Base-by-base conservation (phyloP, 306 rosid genomes). In the Rosa lucieae region DNA sequence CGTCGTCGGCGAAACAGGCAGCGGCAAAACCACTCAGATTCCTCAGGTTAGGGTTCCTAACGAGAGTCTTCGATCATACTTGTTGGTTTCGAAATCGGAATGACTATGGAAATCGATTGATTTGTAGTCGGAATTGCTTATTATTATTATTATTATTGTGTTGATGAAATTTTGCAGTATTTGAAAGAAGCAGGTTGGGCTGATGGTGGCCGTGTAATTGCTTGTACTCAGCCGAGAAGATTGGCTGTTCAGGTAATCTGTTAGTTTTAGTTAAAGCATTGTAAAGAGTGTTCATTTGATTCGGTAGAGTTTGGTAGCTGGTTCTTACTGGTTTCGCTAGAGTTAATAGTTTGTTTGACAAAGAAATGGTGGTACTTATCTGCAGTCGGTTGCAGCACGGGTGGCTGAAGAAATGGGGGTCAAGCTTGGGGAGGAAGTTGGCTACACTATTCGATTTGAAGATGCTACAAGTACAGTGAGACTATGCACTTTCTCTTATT, bases 401-500 rank as follows among this genome's bases (percentile, higher is more conserved):
- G 97, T 94, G 77, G 92, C 97, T 0, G 92, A 94, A 84, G 98
- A 94, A 81, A 94, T 94, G 97, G 97, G 91, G 53, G 95, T 94
- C 71, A 86, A 92, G 84, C 92, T 91, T 65, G 97, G 97, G 6
- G 95, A 91, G 62, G 88, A 94, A 89, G 98, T 94, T 85, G 98
- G 98, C 76, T 94, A 92, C 84, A 89, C 97, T 3, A 94, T 94
- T 72, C 86, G 98, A 84, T 94, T 94, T 74, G 98, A 94, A 92
- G 97, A 94, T 88, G 43, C 88, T 53, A 91, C 97, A 1, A 94
- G 83, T 76, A 87, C 87, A 47, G 97, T 94, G 62, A 84, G 83
- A 78, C 77, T 67, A 23, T 40, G 44, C 44, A 40, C 21, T 29
- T 47, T 55, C 74, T 52, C 32, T 55, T 35, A 49, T 78, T 56